Percentiles rank a stretch among this genome's conserved stretches.
Conservation (phyloP, 2,329 filamentous ascomycete species). For the Cladosporium phlei region DNA sequence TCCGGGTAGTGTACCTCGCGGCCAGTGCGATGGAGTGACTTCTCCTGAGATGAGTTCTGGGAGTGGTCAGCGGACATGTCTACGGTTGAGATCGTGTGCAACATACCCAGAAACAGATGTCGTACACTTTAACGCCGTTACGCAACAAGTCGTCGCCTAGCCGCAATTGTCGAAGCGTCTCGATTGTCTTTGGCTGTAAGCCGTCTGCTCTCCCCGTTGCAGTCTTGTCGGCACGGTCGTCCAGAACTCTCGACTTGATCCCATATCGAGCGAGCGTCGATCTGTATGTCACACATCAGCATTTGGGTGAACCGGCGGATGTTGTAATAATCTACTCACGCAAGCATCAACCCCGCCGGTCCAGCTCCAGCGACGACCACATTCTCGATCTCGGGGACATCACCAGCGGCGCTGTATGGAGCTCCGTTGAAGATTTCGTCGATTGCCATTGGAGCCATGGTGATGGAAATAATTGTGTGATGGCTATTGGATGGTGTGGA, state of each 20-base stretch:
- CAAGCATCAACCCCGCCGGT: slow-evolving; percentile 41
- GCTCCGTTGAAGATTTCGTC: slow-evolving; percentile 2
- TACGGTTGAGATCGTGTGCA: not conserved
- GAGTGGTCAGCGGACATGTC: not conserved
- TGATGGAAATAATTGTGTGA: too few relatives aligned
- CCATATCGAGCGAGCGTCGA: slow-evolving; percentile 60
- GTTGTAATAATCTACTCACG: slow-evolving; percentile 26
- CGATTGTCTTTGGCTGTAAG: slow-evolving; percentile 72
- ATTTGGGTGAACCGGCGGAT: too few relatives aligned
- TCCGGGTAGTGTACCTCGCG: slow-evolving; percentile 65
- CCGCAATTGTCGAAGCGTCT: slow-evolving; percentile 68
- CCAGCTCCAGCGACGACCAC: slow-evolving; percentile 38
- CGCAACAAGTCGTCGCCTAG: slow-evolving; percentile 64
- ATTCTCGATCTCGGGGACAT: slow-evolving; percentile 6
- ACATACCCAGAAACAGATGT: slow-evolving; percentile 68
- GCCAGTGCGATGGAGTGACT: slow-evolving; percentile 54
- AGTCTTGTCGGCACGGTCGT: slow-evolving; percentile 65
- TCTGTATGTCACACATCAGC: slow-evolving; percentile 27
- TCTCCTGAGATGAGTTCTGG: slow-evolving; percentile 33
- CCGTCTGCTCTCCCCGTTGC: slow-evolving; percentile 66
- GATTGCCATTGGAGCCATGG: slow-evolving; percentile 2
- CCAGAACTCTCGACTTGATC: slow-evolving; percentile 60
- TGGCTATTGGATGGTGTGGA: too few relatives aligned
- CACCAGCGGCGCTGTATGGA: slow-evolving; percentile 1
- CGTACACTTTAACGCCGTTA: slow-evolving; percentile 65